These are phyloP conservation scores for Chalciporus chontae DNA, from an alignment of 768 basidiomycete genomes.

Conservation along the genomic window DNA sequence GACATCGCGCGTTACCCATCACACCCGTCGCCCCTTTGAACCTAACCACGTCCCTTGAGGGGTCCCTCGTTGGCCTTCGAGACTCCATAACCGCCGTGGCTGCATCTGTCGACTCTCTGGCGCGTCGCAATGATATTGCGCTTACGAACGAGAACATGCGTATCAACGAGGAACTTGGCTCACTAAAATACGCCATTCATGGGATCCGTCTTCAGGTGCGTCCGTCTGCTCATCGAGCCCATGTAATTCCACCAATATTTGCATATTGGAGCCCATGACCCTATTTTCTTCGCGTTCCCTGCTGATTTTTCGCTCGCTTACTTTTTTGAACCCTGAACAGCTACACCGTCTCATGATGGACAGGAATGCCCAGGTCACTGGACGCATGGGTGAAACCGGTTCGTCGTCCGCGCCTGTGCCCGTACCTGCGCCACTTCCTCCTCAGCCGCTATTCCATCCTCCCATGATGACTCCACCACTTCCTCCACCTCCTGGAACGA, in stretches of 20 bases:
- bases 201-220: slow-evolving; percentile 77
- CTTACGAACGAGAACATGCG: slow-evolving; percentile 68
- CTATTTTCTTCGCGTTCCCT: slow-evolving; percentile 7
- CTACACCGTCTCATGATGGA: slow-evolving; percentile 76
- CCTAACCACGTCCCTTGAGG: slow-evolving; percentile 58
- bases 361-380: slow-evolving; percentile 56
- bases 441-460: slow-evolving; percentile 25
- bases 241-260: slow-evolving; percentile 1
- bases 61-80: slow-evolving; percentile 54
- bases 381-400: slow-evolving; percentile 33
- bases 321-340: slow-evolving; percentile 29
- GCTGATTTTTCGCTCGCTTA: slow-evolving; percentile 11
- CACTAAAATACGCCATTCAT: slow-evolving; percentile 64
- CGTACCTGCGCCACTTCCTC: slow-evolving; percentile 18
- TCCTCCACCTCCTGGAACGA: slow-evolving; percentile 28
- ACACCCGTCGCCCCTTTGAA: slow-evolving; percentile 57
- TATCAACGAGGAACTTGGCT: slow-evolving; percentile 69
- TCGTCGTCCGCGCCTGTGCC: slow-evolving; percentile 17
- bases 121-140: slow-evolving; percentile 60
- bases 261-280: neutral
- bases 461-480: slow-evolving; percentile 32
- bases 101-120: slow-evolving; percentile 57
- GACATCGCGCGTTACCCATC: slow-evolving; percentile 28
- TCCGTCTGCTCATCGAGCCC: slow-evolving; percentile 5
- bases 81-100: slow-evolving; percentile 59